Evolutionary conservation across 148 eudicot species (phyloP), one percentile per base, ranked within the genome.

Genomic region (Rhododendron williamsianum): DNA sequence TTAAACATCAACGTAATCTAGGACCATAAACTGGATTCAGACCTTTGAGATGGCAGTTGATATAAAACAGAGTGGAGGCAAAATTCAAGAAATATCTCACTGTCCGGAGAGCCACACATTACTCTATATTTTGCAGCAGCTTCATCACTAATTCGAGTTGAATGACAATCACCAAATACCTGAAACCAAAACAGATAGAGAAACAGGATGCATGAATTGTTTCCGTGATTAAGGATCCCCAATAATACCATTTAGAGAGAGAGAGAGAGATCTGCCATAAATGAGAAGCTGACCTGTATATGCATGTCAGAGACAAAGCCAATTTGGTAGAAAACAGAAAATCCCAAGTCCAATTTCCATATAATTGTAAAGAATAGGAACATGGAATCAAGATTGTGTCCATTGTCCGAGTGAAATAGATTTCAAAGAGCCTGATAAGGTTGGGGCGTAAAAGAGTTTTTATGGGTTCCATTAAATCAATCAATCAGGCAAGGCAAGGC

Each of bases 101-200:
- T 87, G 88, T 93, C 93, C 87, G 87, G 90, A 81, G 93, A 90
- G 86, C 90, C 94, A 87, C 58, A 86, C 71, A 91, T 85, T 86
- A 81, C 63, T 76, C 86, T 91, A 87, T 93, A 96, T 74, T 91
- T 91, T 67, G 88, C 92, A 88, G 92, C 91, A 88, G 92, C 82
- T 63, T 89, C 91, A 76, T 95, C 97, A 30, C 88, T 92, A 82
- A 95, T 86, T 87, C 89, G 86, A 83, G 86, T 86, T 51, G 89
- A 83, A 91, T 96, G 94, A 87, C 92, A 93, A 48, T 96, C 99
- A 38, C 99, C 97, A 89, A 94, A 93, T 71, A 94, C 95, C 99
- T 95, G 85, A 87, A 90, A 86, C 67, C 82, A 90, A 85, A 74
- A 79, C 76, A 78, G 80, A 4, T 54, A 69, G 30, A 11, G 27